Base-by-base conservation (phyloP, 1,284 basidiomycete species). In the Cryptococcus maquisensis region DNA sequence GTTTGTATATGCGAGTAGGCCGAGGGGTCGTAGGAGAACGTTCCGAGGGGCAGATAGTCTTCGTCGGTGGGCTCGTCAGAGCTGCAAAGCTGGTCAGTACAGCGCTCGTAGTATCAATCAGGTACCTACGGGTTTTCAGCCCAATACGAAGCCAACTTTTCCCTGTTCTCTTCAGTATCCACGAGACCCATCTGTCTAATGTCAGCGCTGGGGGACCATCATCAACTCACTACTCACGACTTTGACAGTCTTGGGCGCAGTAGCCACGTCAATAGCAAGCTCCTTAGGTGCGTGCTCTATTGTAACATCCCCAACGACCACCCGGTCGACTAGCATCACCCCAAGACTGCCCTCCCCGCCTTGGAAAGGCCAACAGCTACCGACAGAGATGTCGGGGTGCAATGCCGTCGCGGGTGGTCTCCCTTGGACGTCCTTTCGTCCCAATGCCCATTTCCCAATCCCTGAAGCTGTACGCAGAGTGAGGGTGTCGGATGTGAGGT, bases 361-460 rank as follows among this genome's bases (percentile, higher is more conserved):
- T 3, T 77, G 78, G 76, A 98, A 91, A 2, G 95, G 88, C 94
- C 94, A 98, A 76, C 94, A 98, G 59, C 86, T 83, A 2, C 95
- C 94, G 23, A 84, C 84, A 51, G 86, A 81, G 23, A 80, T 80
- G 56, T 72, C 70, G 54, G 89, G 87, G 68, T 93, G 86, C 18
- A 98, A 78, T 1, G 90, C 91, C 0, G 84, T 87, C 43, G 90
- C 84, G 0, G 95, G 91, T 1, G 88, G 83, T 10, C 85, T 83
- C 16, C 90, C 93, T 46, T 85, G 79, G 4, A 84, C 82, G 53
- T 80, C 80, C 21, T 65, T 62, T 10, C 58, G 57, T 8, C 67
- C 67, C 38, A 63, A 55, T 7, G 69, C 37, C 20, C 54, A 47
- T 36, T 61, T 55, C 15, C 62, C 59, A 36, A 68, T 49, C 41